Conservation (phyloP, 2,329 filamentous ascomycete genomes). For the Microascus cirrosus region DNA sequence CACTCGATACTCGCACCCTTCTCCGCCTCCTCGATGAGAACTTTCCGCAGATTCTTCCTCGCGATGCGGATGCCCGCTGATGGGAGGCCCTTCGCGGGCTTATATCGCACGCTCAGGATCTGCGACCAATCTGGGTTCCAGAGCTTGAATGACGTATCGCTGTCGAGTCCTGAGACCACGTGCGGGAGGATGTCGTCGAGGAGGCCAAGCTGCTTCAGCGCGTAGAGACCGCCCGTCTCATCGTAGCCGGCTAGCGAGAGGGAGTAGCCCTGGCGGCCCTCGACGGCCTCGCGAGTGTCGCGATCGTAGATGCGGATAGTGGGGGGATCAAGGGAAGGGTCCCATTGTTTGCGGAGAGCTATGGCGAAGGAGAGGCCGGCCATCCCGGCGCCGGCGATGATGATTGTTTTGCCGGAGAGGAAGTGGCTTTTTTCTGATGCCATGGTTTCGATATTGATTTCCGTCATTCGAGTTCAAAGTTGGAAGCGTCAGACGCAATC, state of each 20-base stretch:
- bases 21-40: conserved; percentile 17
- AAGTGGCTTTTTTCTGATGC: conserved; percentile 11
- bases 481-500: too few species aligned
- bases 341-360: conserved; percentile 26
- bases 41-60: conserved; percentile 20
- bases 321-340: conserved; percentile 16
- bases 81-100: conserved; percentile 20
- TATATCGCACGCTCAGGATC: conserved; percentile 17
- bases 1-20: neutral
- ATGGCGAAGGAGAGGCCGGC: conserved; percentile 29
- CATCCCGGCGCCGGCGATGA: conserved; percentile 30
- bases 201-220: conserved; percentile 25
- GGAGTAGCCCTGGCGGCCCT: conserved; percentile 23
- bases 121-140: conserved; percentile 26
- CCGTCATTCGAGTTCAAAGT: neutral
- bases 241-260: conserved; percentile 25
- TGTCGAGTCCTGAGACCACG: conserved; percentile 18
- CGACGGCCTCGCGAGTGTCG: conserved; percentile 17
- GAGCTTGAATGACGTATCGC: conserved; percentile 23
- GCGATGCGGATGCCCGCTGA: conserved; percentile 23
- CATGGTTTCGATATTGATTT: neutral
- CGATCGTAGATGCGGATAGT: conserved; percentile 28
- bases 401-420: conserved; percentile 26
- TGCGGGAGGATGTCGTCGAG: conserved; percentile 19
- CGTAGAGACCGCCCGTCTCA: conserved; percentile 21